Percentiles rank a stretch among this genome's conserved stretches.
Evolutionary conservation across 2,329 filamentous ascomycete species (phyloP).

Genomic region (Penicillium decumbens): DNA sequence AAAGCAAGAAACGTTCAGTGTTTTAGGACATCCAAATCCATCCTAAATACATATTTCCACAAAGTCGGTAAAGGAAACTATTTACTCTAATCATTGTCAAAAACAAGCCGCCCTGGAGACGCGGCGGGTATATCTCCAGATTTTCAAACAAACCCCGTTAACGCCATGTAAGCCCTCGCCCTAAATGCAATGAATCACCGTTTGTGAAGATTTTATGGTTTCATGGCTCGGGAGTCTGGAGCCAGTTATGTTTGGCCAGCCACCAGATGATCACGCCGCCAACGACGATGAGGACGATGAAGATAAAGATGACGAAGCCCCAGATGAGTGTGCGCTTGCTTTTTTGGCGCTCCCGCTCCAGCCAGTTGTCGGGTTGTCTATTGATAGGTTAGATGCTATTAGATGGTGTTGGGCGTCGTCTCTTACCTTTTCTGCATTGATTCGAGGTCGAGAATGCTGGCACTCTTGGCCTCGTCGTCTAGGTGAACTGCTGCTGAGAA

Average conservation of each 20-base stretch:
- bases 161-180: not conserved
- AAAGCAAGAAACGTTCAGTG: too few species aligned
- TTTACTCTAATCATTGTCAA: conserved; percentile 4
- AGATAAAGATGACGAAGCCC: conserved; percentile 32
- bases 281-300: conserved; percentile 37
- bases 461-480: conserved; percentile 46
- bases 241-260: conserved; percentile 35
- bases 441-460: conserved; percentile 2
- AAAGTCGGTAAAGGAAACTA: conserved; percentile 3
- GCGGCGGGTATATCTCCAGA: conserved; percentile 23
- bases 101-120: conserved; percentile 17
- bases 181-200: not conserved
- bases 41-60: too few species aligned
- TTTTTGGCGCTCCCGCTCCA: conserved; percentile 49
- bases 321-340: conserved; percentile 46
- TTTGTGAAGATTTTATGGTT: not conserved
- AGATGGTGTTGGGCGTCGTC: not conserved
- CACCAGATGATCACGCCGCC: conserved; percentile 46
- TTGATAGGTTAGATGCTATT: conserved; percentile 6
- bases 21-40: too few species aligned
- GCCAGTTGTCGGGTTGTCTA: conserved; percentile 49
- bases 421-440: conserved; percentile 4
- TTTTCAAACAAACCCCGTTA: not conserved
- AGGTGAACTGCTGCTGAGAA: conserved; percentile 56
- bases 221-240: conserved; percentile 18